Percentiles rank a stretch among this genome's conserved stretches.
Conservation (phyloP, 768 basidiomycete species). For the Boletus sensibilis region DNA sequence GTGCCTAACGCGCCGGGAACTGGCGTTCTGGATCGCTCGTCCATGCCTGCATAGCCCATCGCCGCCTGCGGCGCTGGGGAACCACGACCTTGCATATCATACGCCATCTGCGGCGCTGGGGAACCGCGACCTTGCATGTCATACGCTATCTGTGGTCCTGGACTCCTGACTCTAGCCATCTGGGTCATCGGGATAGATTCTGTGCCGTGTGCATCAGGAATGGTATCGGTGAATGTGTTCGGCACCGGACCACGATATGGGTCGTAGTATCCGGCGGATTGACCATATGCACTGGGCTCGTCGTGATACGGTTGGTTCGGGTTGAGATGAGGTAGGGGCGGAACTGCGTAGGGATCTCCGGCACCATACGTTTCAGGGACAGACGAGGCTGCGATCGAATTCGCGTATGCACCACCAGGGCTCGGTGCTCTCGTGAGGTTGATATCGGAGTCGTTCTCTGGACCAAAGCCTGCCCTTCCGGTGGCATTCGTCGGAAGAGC, state of each 20-base stretch:
- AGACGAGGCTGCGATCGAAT: conserved; percentile 46
- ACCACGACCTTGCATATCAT: conserved; percentile 35
- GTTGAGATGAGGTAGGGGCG: conserved; percentile 78
- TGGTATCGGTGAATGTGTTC: conserved; percentile 52
- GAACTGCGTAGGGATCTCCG: conserved; percentile 76
- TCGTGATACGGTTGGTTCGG: conserved; percentile 76
- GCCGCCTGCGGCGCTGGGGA: conserved; percentile 46
- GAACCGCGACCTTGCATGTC: conserved; percentile 34
- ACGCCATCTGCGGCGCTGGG: conserved; percentile 45
- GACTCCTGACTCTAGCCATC: conserved; percentile 42
- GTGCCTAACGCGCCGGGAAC: conserved; percentile 24
- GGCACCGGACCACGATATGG: conserved; percentile 80
- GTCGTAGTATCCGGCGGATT: conserved; percentile 60
- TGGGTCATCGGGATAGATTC: conserved; percentile 80
- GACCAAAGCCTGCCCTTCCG: conserved; percentile 64
- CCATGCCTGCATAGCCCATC: conserved; percentile 33
- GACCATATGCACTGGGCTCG: conserved; percentile 50
- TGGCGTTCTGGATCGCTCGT: conserved; percentile 32
- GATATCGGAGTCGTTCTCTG: conserved; percentile 59
- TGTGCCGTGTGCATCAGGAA: conserved; percentile 31
- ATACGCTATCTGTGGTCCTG: conserved; percentile 44
- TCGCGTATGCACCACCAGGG: conserved; percentile 45
- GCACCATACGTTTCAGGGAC: conserved; percentile 39
- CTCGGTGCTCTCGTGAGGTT: conserved; percentile 54
- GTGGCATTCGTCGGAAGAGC: conserved; percentile 69